Percentiles rank a stretch among this genome's conserved stretches.
These are phyloP conservation scores for Tinospora cordifolia DNA, from an alignment of 164 flowering plant species.

Conservation along the genomic window DNA sequence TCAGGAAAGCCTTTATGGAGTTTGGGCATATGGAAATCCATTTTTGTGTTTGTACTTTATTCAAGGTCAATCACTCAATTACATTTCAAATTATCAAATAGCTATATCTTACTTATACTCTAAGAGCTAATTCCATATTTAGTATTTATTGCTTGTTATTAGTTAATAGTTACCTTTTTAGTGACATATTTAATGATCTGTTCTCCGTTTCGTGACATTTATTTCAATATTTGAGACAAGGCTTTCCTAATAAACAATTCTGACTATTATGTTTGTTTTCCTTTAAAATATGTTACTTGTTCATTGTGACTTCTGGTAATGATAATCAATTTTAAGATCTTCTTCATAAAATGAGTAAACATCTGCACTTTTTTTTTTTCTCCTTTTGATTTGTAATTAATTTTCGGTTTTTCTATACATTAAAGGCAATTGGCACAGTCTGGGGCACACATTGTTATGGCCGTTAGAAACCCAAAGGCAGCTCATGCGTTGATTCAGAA, in stretches of 20 bases:
- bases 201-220: too few relatives aligned
- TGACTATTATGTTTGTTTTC: not conserved
- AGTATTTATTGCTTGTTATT: too few relatives aligned
- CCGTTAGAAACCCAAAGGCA: slow-evolving; percentile 68
- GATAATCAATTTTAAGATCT: not conserved
- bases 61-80: too few relatives aligned
- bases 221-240: too few relatives aligned
- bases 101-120: too few relatives aligned
- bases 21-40: too few relatives aligned
- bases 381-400: not conserved
- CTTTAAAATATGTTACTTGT: not conserved
- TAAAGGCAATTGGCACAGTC: slow-evolving; percentile 81
- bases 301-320: not conserved
- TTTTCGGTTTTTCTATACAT: not conserved
- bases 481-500: slow-evolving; percentile 67
- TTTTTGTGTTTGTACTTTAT: too few relatives aligned
- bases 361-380: not conserved
- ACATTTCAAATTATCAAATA: too few relatives aligned
- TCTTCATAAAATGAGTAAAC: not conserved
- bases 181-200: too few relatives aligned
- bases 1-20: too few relatives aligned
- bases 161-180: too few relatives aligned
- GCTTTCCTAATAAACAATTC: not conserved
- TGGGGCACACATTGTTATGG: slow-evolving; percentile 94
- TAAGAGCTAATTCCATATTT: too few relatives aligned